Base-by-base conservation (phyloP, 768 basidiomycete species). In the Terana coerulea region DNA sequence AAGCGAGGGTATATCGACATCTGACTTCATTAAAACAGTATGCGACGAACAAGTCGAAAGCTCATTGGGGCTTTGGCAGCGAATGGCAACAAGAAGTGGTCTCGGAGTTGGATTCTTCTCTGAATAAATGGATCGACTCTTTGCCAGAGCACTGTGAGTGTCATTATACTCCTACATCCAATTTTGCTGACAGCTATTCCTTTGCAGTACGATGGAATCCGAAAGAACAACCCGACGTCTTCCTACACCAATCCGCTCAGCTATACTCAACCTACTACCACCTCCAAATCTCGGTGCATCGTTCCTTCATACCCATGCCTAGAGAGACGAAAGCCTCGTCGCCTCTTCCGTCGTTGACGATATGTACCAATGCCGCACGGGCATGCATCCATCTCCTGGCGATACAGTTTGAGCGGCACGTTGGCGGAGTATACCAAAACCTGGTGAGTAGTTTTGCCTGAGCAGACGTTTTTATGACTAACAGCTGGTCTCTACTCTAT, bases 221-320 rank as follows among this genome's bases (percentile, higher is more conserved):
- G 19, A 25, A 56, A 28, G 31, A 56, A 19, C 44, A 54, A 44
- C 33, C 62, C 49, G 14, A 24, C 3, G 8, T 49, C 12, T 57
- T 60, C 35, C 35, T 75, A 57, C 52, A 64, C 31, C 70, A 74
- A 52, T 71, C 70, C 7, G 71, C 72, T 2, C 52, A 59, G 5
- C 62, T 78, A 1, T 72, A 74, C 51, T 55, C 67, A 4, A 53
- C 66, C 10, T 80, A 75, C 61, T 79, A 79, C 59, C 70, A 71
- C 21, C 55, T 67, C 14, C 72, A 77, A 61, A 91, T 92, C 57
- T 70, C 83, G 48, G 79, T 91, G 47, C 90, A 92, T 63, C 75
- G 90, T 36, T 84, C 86, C 3, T 91, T 88, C 66, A 84, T 93
- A 53, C 86, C 86, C 53, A 86, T 86, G 0, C 78, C 78, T 0